These are phyloP conservation scores for Naematelia aurantialba DNA, from an alignment of 768 basidiomycete genomes.

Conservation along the genomic window DNA sequence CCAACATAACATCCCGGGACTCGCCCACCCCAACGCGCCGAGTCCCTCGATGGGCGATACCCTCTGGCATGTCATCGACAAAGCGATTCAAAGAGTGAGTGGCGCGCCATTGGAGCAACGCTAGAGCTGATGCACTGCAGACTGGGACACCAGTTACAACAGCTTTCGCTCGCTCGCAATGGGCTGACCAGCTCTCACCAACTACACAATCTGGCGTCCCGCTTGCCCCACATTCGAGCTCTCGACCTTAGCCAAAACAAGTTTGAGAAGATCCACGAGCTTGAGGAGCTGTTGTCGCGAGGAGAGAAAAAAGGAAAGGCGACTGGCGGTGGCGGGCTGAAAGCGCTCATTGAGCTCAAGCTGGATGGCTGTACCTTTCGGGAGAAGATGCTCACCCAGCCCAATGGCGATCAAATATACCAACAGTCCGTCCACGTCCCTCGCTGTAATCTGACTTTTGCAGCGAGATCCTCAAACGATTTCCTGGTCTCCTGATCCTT, in stretches of 20 bases:
- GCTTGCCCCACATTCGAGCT: constrained; percentile 59
- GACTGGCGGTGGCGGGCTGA: constrained; percentile 32
- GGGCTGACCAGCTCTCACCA: constrained; percentile 62
- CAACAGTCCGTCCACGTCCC: constrained; percentile 28
- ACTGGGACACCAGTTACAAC: constrained; percentile 53
- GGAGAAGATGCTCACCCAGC: constrained; percentile 53
- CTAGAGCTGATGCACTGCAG: constrained; percentile 8
- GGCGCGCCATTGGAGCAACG: neutral
- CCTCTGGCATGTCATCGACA: constrained; percentile 63
- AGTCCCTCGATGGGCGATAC: constrained; percentile 59
- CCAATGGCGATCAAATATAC: constrained; percentile 74
- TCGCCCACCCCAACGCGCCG: constrained; percentile 56
- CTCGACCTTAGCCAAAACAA: constrained; percentile 55
- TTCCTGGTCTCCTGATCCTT: constrained; percentile 74
- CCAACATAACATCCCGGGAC: neutral
- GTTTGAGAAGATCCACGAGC: constrained; percentile 72
- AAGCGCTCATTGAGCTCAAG: constrained; percentile 44
- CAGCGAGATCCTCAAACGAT: constrained; percentile 76
- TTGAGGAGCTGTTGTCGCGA: constrained; percentile 67
- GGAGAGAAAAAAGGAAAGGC: constrained; percentile 57
- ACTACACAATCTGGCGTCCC: constrained; percentile 63
- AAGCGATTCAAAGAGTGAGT: constrained; percentile 32
- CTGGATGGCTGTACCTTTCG: constrained; percentile 38
- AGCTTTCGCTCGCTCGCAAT: constrained; percentile 77
- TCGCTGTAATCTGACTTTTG: neutral